Evolutionary conservation across 495 filamentous ascomycete genomes (phyloP).

Genomic region (Penicillium psychrofluorescens): DNA sequence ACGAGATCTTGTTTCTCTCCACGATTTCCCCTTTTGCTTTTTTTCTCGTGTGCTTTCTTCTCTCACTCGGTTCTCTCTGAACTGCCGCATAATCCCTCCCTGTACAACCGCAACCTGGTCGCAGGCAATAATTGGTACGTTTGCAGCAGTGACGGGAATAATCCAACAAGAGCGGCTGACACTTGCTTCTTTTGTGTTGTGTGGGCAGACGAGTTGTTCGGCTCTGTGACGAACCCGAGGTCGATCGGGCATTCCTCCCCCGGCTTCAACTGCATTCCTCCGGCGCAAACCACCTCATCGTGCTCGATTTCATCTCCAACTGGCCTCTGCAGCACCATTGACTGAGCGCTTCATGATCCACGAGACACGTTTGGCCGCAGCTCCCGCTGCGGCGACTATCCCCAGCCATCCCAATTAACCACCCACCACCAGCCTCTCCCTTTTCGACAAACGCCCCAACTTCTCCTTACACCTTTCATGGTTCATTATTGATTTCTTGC

Average conservation of each 20-base stretch:
- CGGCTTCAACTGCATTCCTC: background rate
- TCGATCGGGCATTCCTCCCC: background rate
- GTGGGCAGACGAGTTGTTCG: conserved; percentile 3
- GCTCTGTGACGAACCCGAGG: too few species aligned
- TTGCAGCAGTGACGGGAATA: too few species aligned
- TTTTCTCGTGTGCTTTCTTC: background rate
- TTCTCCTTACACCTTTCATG: too few species aligned
- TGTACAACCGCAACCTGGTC: background rate
- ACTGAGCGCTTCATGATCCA: conserved; percentile 10
- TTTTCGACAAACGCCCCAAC: background rate
- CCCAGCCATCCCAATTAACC: conserved; percentile 29
- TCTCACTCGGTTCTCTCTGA: background rate
- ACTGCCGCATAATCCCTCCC: too few species aligned
- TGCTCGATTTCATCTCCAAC: conserved; percentile 1
- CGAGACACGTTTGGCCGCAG: conserved; percentile 20
- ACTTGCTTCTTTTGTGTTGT: background rate
- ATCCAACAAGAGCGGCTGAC: too few species aligned
- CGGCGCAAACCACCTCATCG: background rate
- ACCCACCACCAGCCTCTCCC: conserved; percentile 16
- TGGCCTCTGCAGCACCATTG: conserved; percentile 3
- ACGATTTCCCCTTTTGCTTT: background rate
- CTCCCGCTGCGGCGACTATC: conserved; percentile 11
- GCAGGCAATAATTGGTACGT: background rate
- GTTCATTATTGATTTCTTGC: too few species aligned
- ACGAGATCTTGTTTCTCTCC: background rate